Evolutionary conservation across 768 basidiomycete genomes (phyloP).

Genomic region (Suillus spraguei): DNA sequence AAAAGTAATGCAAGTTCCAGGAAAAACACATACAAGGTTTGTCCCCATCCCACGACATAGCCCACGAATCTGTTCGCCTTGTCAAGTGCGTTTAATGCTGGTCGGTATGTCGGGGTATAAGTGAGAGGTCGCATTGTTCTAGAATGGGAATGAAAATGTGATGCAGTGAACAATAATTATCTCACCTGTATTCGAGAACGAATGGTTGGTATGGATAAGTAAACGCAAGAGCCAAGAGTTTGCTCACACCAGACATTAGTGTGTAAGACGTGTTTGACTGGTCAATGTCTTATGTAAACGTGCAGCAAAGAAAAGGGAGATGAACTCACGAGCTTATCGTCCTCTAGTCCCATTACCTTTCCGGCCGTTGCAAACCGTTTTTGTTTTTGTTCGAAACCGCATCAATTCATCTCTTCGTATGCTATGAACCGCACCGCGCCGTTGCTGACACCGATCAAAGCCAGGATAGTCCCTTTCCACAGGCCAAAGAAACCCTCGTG

Average conservation of each 20-base stretch:
- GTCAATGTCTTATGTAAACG: constrained; percentile 8
- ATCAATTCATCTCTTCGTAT: constrained; percentile 94
- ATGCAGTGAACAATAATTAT: constrained; percentile 12
- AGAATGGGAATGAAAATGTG: constrained; percentile 9
- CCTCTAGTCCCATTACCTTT: constrained; percentile 65
- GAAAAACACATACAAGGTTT: constrained; percentile 91
- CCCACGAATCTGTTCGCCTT: constrained; percentile 75
- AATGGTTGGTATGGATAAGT: constrained; percentile 98
- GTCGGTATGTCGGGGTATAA: constrained; percentile 84
- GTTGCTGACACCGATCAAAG: constrained; percentile 90
- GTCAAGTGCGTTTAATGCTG: constrained; percentile 80
- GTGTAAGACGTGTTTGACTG: constrained; percentile 94
- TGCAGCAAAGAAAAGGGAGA: background rate
- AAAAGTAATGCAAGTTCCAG: constrained; percentile 97
- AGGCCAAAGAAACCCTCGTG: constrained; percentile 80
- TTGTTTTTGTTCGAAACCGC: constrained; percentile 82
- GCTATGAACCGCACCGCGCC: constrained; percentile 95
- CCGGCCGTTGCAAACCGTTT: constrained; percentile 63
- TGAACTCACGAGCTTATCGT: constrained; percentile 81
- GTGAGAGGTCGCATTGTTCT: constrained; percentile 69
- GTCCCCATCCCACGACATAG: constrained; percentile 97
- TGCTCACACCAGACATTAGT: constrained; percentile 88
- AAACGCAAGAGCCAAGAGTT: constrained; percentile 75
- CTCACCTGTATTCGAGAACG: constrained; percentile 90
- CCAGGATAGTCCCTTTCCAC: constrained; percentile 86